Evolutionary conservation across 139 green algal genomes (phyloP).

Genomic region (Eudorina sp.): DNA sequence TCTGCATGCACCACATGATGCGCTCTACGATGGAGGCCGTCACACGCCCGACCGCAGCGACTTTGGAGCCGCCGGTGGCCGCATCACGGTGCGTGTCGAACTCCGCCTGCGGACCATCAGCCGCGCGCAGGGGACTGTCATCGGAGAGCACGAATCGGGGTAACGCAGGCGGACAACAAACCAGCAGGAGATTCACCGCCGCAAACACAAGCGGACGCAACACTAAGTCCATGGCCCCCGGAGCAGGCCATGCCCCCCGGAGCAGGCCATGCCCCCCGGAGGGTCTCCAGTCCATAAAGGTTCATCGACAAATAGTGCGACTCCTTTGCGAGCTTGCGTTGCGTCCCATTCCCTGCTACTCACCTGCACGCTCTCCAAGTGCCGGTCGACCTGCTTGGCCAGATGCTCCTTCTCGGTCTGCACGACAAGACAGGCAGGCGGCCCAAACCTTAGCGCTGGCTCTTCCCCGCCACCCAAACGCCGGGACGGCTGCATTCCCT

Average conservation of each 20-base stretch:
- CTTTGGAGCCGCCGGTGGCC: background rate
- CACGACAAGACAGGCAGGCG: background rate
- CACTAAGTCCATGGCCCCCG: too few relatives aligned
- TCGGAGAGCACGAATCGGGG: background rate
- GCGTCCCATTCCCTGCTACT: background rate
- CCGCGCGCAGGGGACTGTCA: background rate
- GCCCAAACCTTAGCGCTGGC: too few relatives aligned
- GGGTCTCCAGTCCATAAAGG: too few relatives aligned
- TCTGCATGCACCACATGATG: conserved; percentile 57
- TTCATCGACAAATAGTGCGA: too few relatives aligned
- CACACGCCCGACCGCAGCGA: conserved; percentile 10
- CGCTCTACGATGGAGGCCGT: conserved; percentile 46
- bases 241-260: too few relatives aligned
- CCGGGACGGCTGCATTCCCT: too few relatives aligned
- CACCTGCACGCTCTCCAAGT: conserved; percentile 63
- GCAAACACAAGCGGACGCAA: background rate
- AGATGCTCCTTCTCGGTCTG: conserved; percentile 64
- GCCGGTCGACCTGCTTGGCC: conserved; percentile 68
- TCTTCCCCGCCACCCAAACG: too few relatives aligned
- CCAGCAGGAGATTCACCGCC: background rate
- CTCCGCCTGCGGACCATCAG: conserved; percentile 55
- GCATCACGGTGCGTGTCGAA: conserved; percentile 58
- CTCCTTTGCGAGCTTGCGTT: too few relatives aligned
- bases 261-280: too few relatives aligned
- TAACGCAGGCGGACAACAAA: background rate